phyloP scores from a whole-genome alignment of 805 yeast species.

The Candida takata region DNA sequence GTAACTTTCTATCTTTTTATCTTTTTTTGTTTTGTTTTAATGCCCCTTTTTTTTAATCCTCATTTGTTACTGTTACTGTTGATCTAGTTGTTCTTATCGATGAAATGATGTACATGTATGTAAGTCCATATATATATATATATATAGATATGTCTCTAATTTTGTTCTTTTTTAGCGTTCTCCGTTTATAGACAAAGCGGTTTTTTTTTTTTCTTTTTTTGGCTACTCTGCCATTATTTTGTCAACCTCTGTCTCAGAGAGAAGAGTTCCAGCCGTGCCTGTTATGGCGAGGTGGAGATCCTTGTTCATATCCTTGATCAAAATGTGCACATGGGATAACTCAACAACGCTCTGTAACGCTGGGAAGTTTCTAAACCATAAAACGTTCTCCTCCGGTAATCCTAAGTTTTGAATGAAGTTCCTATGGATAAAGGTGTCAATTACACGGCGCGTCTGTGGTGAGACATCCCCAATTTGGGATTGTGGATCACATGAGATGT shows the following conservation, averaged over 20 bases:
- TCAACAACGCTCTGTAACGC: slow-evolving; percentile 59
- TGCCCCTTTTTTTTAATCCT: no score
- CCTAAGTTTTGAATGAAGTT: slow-evolving; percentile 29
- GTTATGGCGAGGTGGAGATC: slow-evolving; percentile 4
- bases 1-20: no score
- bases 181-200: no score
- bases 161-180: no score
- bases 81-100: no score
- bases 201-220: no score
- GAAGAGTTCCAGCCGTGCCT: slow-evolving; percentile 8
- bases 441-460: slow-evolving; percentile 34
- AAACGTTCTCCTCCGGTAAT: slow-evolving; percentile 28
- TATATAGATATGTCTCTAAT: no score
- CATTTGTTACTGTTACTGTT: no score
- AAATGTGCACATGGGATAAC: slow-evolving; percentile 65
- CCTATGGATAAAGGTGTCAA: slow-evolving; percentile 42
- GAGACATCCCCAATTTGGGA: slow-evolving; percentile 43
- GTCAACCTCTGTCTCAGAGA: slow-evolving; percentile 4
- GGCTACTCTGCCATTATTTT: background rate
- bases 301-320: slow-evolving; percentile 29
- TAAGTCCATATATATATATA: no score
- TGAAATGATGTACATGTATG: no score
- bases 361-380: slow-evolving; percentile 72
- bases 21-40: no score
- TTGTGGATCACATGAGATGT: slow-evolving; percentile 32